These are phyloP conservation scores for Paramecium octaurelia DNA, from an alignment of 73 alveolate species.

Conservation along the genomic window DNA sequence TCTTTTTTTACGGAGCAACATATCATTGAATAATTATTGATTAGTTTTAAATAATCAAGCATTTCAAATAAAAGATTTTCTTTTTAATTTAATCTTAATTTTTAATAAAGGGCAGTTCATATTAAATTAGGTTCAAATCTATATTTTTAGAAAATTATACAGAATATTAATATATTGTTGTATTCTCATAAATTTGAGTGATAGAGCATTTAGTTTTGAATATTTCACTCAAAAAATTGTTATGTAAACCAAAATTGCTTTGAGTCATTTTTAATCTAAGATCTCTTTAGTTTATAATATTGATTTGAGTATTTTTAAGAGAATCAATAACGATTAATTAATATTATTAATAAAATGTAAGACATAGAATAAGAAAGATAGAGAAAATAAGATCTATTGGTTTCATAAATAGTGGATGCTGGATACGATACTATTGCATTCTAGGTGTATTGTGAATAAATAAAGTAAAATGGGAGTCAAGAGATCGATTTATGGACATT, in stretches of 20 bases:
- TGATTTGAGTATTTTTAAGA: not conserved
- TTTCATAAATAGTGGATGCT: not conserved
- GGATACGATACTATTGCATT: conserved; percentile 41
- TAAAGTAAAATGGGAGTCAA: conserved; percentile 4
- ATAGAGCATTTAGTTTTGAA: not conserved
- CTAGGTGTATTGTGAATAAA: conserved; percentile 19
- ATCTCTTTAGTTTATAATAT: not conserved
- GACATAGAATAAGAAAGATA: conserved; percentile 25
- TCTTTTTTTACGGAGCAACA: not conserved
- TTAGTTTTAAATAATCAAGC: too few species aligned
- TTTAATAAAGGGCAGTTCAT: too few species aligned
- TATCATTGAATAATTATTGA: not conserved
- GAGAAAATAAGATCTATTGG: not conserved
- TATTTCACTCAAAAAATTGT: not conserved
- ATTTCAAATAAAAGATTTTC: not conserved
- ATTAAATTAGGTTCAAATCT: too few species aligned
- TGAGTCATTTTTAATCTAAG: not conserved
- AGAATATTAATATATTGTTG: too few species aligned
- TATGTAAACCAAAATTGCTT: not conserved
- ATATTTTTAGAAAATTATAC: too few species aligned
- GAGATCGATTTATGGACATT: not conserved
- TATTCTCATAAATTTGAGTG: not conserved
- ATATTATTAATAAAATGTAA: not conserved
- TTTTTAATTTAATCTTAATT: too few species aligned
- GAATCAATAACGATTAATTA: not conserved